These are phyloP conservation scores for Trapa bicornis DNA, from an alignment of 345 rosid species.

Conservation along the genomic window DNA sequence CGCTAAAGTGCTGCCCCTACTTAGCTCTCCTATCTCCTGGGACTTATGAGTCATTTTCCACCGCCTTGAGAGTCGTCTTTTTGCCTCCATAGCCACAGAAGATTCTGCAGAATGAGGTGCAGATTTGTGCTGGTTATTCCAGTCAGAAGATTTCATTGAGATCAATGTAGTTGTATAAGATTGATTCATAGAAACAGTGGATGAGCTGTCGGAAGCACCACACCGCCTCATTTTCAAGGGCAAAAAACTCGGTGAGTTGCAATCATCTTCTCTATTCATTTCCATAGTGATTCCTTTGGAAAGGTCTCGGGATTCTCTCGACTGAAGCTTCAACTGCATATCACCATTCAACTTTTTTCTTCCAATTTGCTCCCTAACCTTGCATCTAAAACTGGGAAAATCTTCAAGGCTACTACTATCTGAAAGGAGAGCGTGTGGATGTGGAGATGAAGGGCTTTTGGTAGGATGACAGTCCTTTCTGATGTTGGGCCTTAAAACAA, in stretches of 20 bases:
- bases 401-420: constrained; percentile 24
- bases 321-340: constrained; percentile 38
- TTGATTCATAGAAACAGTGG: constrained; percentile 50
- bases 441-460: constrained; percentile 32
- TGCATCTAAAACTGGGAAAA: constrained; percentile 24
- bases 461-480: constrained; percentile 39
- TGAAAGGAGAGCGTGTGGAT: constrained; percentile 37
- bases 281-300: constrained; percentile 54
- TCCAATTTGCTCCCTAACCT: constrained; percentile 21
- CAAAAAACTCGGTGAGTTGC: constrained; percentile 31
- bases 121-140: constrained; percentile 27
- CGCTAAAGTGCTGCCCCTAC: constrained; percentile 62
- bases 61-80: constrained; percentile 86
- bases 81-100: constrained; percentile 76
- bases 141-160: constrained; percentile 28
- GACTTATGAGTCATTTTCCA: constrained; percentile 73
- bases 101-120: constrained; percentile 51
- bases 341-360: constrained; percentile 37
- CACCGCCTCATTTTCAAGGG: constrained; percentile 46
- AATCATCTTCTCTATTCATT: constrained; percentile 35
- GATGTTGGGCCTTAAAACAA: constrained; percentile 75
- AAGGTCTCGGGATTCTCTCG: constrained; percentile 55
- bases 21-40: constrained; percentile 36
- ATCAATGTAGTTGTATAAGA: constrained; percentile 31
- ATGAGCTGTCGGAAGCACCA: constrained; percentile 67